Percentiles rank a stretch among this genome's conserved stretches.
Evolutionary conservation across 805 yeast species (phyloP).

Genomic region (Wickerhamomyces chambardii): DNA sequence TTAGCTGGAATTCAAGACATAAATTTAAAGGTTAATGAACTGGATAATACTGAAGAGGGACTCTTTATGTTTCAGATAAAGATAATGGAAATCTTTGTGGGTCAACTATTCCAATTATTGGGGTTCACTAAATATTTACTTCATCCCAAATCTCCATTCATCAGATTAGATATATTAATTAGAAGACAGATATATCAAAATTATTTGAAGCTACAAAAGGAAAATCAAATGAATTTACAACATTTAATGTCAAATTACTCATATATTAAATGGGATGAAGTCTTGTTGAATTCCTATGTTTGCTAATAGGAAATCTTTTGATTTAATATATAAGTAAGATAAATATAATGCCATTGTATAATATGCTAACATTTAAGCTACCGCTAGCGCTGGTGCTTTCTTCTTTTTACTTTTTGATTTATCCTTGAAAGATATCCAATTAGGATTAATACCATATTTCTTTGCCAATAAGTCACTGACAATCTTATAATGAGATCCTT

Average conservation of each 20-base stretch:
- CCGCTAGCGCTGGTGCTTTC: neutral
- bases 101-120: too few species aligned
- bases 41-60: neutral
- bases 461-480: constrained; percentile 48
- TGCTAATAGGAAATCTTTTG: too few species aligned
- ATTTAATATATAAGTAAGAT: too few species aligned
- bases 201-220: too few species aligned
- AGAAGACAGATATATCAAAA: neutral
- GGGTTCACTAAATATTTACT: neutral
- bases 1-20: neutral
- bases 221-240: too few species aligned
- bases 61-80: too few species aligned
- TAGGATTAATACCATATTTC: constrained; percentile 51
- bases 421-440: constrained; percentile 60
- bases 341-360: too few species aligned
- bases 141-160: neutral
- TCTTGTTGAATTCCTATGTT: too few species aligned
- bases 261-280: too few species aligned
- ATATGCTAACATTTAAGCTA: too few species aligned
- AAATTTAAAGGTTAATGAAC: neutral
- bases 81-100: too few species aligned
- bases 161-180: neutral
- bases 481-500: constrained; percentile 75
- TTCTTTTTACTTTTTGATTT: constrained; percentile 48
- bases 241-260: too few species aligned